phyloP scores from a whole-genome alignment of 1,284 basidiomycete species.

The Tylopilus sp. region DNA sequence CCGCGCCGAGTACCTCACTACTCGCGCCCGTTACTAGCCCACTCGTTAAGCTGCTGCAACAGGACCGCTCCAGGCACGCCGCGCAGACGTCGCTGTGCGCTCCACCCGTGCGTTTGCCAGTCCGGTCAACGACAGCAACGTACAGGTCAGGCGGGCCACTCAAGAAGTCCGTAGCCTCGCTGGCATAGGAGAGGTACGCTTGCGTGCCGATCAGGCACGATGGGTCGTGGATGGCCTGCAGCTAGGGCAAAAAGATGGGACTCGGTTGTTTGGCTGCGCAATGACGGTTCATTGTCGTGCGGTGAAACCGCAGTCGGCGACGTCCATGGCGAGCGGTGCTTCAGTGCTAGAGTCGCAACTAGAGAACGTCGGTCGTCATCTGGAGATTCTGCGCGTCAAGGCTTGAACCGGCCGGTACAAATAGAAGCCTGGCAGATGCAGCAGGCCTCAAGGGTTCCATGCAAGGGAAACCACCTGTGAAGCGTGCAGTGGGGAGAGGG shows the following conservation, averaged over 20 bases:
- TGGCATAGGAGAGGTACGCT: slow-evolving; percentile 13
- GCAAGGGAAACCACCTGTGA: slow-evolving; percentile 6
- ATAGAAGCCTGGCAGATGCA: slow-evolving; percentile 2
- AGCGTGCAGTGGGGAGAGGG: slow-evolving; percentile 34
- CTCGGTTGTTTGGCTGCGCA: slow-evolving; percentile 38
- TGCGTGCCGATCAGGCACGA: background rate
- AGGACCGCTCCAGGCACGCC: slow-evolving; percentile 35
- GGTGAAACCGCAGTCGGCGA: slow-evolving; percentile 41
- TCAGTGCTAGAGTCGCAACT: slow-evolving; percentile 32
- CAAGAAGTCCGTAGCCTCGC: slow-evolving; percentile 21
- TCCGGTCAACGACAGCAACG: slow-evolving; percentile 38
- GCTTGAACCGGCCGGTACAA: too few relatives aligned
- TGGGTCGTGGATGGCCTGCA: slow-evolving; percentile 12
- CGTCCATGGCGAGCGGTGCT: slow-evolving; percentile 33
- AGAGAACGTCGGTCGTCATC: slow-evolving; percentile 43
- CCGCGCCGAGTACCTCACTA: background rate
- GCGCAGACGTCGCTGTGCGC: slow-evolving; percentile 31
- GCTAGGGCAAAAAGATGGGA: slow-evolving; percentile 26
- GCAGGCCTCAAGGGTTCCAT: background rate
- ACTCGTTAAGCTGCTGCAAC: slow-evolving; percentile 20
- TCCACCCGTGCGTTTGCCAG: slow-evolving; percentile 23
- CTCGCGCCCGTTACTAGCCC: background rate
- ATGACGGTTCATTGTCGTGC: slow-evolving; percentile 31
- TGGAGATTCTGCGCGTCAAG: slow-evolving; percentile 36
- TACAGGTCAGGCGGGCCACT: slow-evolving; percentile 39